Evolutionary conservation across 2,329 filamentous ascomycete genomes (phyloP).

Genomic region (Rutstroemia sp.): DNA sequence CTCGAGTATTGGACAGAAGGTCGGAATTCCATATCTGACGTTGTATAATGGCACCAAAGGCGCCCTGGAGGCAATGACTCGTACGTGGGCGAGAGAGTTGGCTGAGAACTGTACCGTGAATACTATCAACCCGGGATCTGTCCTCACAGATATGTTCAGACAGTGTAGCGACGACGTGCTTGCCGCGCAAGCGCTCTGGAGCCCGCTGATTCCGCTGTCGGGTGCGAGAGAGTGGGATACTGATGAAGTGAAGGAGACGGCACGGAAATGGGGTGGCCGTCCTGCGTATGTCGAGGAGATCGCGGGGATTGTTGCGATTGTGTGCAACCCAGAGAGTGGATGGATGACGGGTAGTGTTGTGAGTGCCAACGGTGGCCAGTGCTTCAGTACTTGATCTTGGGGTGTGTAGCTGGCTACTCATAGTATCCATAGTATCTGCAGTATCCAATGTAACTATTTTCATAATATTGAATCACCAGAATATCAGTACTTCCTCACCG

Average conservation of each 20-base stretch:
- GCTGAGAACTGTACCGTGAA: constrained; percentile 7
- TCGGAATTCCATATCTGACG: constrained; percentile 48
- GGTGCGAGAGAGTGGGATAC: constrained; percentile 10
- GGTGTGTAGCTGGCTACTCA: no score
- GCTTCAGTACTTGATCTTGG: constrained; percentile 1
- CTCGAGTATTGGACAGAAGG: constrained; percentile 47
- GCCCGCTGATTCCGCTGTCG: constrained; percentile 9
- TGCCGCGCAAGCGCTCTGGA: constrained; percentile 9
- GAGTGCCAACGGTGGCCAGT: constrained; percentile 10
- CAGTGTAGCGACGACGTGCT: constrained; percentile 11
- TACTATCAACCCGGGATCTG: constrained; percentile 5
- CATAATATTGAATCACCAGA: no score
- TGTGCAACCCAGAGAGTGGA: constrained; percentile 10
- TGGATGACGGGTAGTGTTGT: constrained; percentile 12
- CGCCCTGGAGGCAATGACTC: constrained; percentile 58
- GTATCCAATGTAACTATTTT: no score
- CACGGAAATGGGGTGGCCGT: constrained; percentile 8
- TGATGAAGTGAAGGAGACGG: constrained; percentile 7
- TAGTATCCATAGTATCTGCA: no score
- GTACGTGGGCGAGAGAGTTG: constrained; percentile 7
- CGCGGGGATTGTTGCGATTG: constrained; percentile 10
- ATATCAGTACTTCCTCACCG: no score
- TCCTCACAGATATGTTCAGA: constrained; percentile 10
- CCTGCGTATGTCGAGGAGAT: constrained; percentile 11
- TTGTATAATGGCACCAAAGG: constrained; percentile 59